Evolutionary conservation across 2,329 filamentous ascomycete genomes (phyloP).

Genomic region (Pseudocercospora ulei): DNA sequence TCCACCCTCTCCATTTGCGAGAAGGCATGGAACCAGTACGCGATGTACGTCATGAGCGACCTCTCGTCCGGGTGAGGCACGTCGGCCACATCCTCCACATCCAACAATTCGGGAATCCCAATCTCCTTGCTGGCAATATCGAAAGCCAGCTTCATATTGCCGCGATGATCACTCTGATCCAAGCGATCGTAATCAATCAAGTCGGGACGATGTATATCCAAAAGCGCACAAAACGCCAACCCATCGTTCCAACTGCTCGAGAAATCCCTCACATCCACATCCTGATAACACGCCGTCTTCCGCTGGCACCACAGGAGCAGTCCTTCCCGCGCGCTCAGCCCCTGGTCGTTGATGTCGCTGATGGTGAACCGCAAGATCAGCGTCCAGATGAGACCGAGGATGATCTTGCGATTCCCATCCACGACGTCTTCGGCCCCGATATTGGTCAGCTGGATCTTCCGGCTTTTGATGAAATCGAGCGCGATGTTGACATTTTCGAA

Average conservation of each 20-base stretch:
- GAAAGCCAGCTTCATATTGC: slow-evolving; percentile 97
- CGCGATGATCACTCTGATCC: slow-evolving; percentile 86
- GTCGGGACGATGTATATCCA: slow-evolving; percentile 95
- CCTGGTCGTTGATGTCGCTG: slow-evolving; percentile 95
- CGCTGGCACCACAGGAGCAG: slow-evolving; percentile 93
- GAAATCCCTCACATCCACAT: slow-evolving; percentile 91
- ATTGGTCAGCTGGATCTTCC: slow-evolving; percentile 94
- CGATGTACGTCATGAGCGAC: slow-evolving; percentile 98
- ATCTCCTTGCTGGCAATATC: slow-evolving; percentile 94
- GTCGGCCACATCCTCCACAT: slow-evolving; percentile 96
- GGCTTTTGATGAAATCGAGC: slow-evolving; percentile 81
- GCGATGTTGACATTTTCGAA: slow-evolving; percentile 98
- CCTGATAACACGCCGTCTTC: slow-evolving; percentile 97
- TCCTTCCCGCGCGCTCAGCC: slow-evolving; percentile 94
- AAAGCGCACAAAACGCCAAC: slow-evolving; percentile 84
- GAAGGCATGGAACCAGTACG: slow-evolving; percentile 99
- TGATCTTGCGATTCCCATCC: slow-evolving; percentile 95
- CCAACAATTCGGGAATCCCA: slow-evolving; percentile 86
- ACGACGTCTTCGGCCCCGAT: slow-evolving; percentile 98
- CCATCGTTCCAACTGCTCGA: slow-evolving; percentile 96
- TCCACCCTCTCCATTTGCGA: slow-evolving; percentile 98
- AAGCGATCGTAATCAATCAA: slow-evolving; percentile 92
- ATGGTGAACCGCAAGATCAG: slow-evolving; percentile 97
- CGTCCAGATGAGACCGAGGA: slow-evolving; percentile 94
- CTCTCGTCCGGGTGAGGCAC: slow-evolving; percentile 92